Base-by-base conservation (phyloP, 176 grass and related monocot genomes). In the Bothriochloa decipiens region DNA sequence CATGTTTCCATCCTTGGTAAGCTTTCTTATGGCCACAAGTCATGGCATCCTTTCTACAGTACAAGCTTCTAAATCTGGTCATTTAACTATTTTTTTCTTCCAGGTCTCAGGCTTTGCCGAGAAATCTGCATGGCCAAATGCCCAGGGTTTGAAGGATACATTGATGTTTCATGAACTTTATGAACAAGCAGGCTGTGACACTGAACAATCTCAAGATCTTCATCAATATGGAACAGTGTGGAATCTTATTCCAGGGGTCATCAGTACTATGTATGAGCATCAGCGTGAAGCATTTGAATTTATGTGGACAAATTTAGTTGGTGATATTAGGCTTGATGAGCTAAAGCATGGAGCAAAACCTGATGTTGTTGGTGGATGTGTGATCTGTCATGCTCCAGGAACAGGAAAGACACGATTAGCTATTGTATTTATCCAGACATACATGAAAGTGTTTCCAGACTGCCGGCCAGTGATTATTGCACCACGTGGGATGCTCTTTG, bases 301-400 rank as follows among this genome's bases (percentile, higher is more conserved):
- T 86, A 94, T 97, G 92, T 97, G 92, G 95, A 91, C 89, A 88
- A 97, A 94, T 80, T 60, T 94, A 53, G 92, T 91, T 2, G 95
- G 95, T 35, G 88, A 83, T 61, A 89, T 97, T 79, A 84, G 90
- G 62, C 90, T 92, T 66, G 82, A 94, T 85, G 79, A 90, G 84
- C n/a, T 94, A 61, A 94, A 87, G 37, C 83, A 74, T 64, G 81
- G 83, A 40, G 86, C 90, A 70, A 79, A 83, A 50, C 81, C 90
- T 84, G 90, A 94, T 72, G 90, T 94, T 80, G 80, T 92, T 85
- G 95, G 96, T 62, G 96, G 96, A 65, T 98, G 96, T 77, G 93
- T 98, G 68, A 89, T 98, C 67, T 95, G 92, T 73, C 96, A 98
- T 66, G 91, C 96, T 67, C 96, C 96, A 49, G 96, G 96, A 36